Conservation (phyloP, 768 basidiomycete species). For the Naganishia vaughanmartiniae region DNA sequence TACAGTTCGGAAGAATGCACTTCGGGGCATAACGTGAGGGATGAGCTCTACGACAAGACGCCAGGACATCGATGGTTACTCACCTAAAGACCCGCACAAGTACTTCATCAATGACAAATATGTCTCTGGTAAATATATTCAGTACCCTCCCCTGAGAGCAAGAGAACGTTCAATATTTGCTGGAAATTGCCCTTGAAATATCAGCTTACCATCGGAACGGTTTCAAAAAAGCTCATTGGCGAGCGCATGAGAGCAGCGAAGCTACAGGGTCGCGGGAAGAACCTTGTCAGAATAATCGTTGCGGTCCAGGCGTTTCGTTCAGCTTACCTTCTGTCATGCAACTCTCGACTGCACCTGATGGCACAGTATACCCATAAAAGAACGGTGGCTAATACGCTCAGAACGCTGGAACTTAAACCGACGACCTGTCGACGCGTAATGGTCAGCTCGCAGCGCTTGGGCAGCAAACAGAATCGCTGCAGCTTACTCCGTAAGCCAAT, state of each 20-base stretch:
- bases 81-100: conserved; percentile 73
- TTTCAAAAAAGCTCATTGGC: conserved; percentile 83
- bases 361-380: conserved; percentile 76
- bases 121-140: conserved; percentile 87
- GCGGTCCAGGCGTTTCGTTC: not conserved
- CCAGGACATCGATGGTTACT: not conserved
- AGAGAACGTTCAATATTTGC: not conserved
- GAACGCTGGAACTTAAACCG: conserved; percentile 61
- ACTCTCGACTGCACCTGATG: conserved; percentile 66
- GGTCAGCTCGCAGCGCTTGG: no score
- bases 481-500: conserved; percentile 21
- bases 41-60: no score
- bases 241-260: conserved; percentile 69
- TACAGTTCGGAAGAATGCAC: conserved; percentile 35
- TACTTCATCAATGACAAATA: conserved; percentile 67
- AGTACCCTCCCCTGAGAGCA: conserved; percentile 60
- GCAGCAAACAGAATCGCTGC: not conserved
- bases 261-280: conserved; percentile 6
- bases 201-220: conserved; percentile 63
- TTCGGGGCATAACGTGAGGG: not conserved
- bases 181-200: conserved; percentile 61
- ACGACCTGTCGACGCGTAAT: conserved; percentile 53
- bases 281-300: conserved; percentile 2
- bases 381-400: conserved; percentile 62
- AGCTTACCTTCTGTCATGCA: conserved; percentile 70